phyloP scores from a whole-genome alignment of 805 yeast species.

The Metschnikowia drakensbergensis region DNA sequence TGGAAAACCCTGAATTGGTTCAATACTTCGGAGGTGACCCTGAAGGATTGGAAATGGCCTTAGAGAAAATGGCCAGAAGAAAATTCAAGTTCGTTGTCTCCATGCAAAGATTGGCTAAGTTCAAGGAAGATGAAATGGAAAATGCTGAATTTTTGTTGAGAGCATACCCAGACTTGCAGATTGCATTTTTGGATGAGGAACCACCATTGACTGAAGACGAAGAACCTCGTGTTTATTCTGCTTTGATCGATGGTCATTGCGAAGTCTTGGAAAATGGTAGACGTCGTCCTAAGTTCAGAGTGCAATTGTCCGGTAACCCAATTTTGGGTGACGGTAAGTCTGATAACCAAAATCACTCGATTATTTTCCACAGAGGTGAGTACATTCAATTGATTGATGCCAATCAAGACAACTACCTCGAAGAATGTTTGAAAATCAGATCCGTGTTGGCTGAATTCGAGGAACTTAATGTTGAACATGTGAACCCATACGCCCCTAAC shows the following conservation, averaged over 20 bases:
- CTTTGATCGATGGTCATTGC: constrained; percentile 51
- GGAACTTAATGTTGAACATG: constrained; percentile 53
- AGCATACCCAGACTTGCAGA: constrained; percentile 65
- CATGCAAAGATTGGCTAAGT: constrained; percentile 56
- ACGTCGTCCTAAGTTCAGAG: constrained; percentile 52
- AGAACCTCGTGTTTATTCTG: constrained; percentile 51
- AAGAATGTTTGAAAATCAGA: constrained; percentile 77
- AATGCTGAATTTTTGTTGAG: constrained; percentile 56
- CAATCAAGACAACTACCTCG: constrained; percentile 77
- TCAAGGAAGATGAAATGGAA: constrained; percentile 54
- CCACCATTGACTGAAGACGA: constrained; percentile 51
- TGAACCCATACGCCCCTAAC: constrained; percentile 76
- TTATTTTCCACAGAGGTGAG: constrained; percentile 75
- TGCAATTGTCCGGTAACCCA: constrained; percentile 73
- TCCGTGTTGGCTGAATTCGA: constrained; percentile 75
- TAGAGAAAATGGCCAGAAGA: constrained; percentile 66
- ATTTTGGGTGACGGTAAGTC: constrained; percentile 83
- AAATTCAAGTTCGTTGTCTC: constrained; percentile 64
- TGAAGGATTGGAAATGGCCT: constrained; percentile 91
- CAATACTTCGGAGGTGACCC: constrained; percentile 99
- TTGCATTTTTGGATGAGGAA: constrained; percentile 58
- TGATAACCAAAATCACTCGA: constrained; percentile 76
- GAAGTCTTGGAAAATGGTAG: constrained; percentile 49
- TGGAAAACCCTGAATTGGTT: constrained; percentile 59
- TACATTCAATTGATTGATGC: constrained; percentile 79